Base-by-base conservation (phyloP, 495 filamentous ascomycete species). In the Penicillium verhagenii region DNA sequence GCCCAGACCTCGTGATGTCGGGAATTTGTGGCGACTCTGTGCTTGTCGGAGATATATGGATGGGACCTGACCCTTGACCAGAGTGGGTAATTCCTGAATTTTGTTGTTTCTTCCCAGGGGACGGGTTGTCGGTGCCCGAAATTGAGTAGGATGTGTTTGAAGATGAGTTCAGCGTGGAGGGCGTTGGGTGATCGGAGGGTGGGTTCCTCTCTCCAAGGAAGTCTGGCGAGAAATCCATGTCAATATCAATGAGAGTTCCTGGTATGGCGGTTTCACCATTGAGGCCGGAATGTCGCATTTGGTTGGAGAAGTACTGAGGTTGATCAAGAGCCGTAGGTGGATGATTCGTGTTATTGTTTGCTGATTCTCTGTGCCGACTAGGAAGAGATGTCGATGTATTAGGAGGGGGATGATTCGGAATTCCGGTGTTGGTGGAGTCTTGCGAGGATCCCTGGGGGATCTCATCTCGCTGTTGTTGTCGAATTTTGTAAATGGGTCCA, bases 161-260 rank as follows among this genome's bases (percentile, higher is more conserved):
- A 6, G 67, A 72, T 3, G 70, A 72, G 28, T 72, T 72, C 52
- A 72, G 23, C 3, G 70, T 73, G 13, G 69, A 67, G 10, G 70
- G 68, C 19, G 70, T 72, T 2, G 68, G 60, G 28, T 73, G 68
- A 31, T 72, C 69, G 8, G 70, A 72, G 1, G 63, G 66, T 43
- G 69, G 63, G 16, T 67, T 68, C 26, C 58, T 56, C 6, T 71
- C 68, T 33, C 63, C 63, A 16, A 60, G 44, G 29, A 68, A 63
- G 26, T 68, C 63, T 10, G 67, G 59, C 11, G 69, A 63, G 29
- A 66, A 58, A 16, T 70, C 68, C 61, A 73, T 67, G 4, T 73
- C 67, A 7, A 68, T 54, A 35, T 73, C 65, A 19, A 56, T 23
- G 8, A 57, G 56, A 33, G 40, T 51, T 23, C 54, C 52, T 37